Conservation (phyloP, 2,329 filamentous ascomycete genomes). For the Colletotrichum sp. region DNA sequence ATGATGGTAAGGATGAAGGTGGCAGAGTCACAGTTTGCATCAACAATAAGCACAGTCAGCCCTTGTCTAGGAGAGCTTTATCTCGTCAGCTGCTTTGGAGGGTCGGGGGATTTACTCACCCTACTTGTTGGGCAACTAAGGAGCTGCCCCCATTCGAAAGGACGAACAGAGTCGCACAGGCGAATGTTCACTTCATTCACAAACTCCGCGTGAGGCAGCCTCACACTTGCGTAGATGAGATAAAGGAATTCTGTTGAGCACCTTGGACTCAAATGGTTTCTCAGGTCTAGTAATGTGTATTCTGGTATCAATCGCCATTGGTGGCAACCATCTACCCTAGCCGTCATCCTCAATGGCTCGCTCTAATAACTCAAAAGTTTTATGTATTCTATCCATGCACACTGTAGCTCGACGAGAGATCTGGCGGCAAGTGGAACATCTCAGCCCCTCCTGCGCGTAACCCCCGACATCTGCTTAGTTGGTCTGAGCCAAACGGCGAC, state of each 20-base stretch:
- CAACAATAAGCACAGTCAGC: rapidly evolving
- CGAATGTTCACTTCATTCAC: not conserved
- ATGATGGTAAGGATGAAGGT: not conserved
- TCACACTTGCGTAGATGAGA: not conserved
- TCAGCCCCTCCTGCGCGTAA: not conserved
- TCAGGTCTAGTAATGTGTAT: not conserved
- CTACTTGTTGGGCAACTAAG: not conserved
- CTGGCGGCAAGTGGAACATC: not conserved
- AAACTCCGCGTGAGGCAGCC: not conserved
- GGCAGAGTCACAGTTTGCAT: not conserved
- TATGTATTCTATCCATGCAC: not conserved
- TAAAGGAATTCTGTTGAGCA: not conserved
- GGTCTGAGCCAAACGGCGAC: not conserved
- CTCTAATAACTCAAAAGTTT: not conserved
- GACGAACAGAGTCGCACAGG: not conserved
- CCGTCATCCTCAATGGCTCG: not conserved
- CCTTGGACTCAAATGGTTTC: not conserved
- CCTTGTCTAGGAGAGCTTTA: not conserved
- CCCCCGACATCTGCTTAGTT: not conserved
- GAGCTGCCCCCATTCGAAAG: not conserved
- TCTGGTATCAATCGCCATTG: not conserved
- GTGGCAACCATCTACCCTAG: not conserved
- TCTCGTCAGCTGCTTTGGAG: not conserved
- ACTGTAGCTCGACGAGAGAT: not conserved
- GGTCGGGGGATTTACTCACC: rapidly evolving